Conservation (phyloP, 2,329 filamentous ascomycete species). For the Byssothecium circinans region DNA sequence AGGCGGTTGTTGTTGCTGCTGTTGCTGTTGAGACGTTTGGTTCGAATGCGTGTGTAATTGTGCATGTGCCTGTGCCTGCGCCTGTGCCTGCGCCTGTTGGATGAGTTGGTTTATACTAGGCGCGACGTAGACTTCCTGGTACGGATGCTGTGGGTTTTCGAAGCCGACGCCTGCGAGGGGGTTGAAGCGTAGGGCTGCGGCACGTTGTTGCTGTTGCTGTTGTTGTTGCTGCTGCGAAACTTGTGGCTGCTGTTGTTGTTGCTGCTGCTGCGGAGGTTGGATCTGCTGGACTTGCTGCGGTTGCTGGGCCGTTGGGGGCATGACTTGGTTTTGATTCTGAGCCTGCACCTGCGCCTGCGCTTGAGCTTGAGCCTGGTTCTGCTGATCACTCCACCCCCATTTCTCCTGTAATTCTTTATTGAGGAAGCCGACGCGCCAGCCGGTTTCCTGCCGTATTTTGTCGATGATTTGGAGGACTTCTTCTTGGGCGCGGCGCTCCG, state of each 20-base stretch:
- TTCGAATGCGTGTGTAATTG: conserved; percentile 12
- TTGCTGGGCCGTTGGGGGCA: conserved; percentile 12
- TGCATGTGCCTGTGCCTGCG: conserved; percentile 8
- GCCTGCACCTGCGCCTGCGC: no score
- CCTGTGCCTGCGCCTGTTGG: conserved; percentile 12
- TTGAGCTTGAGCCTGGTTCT: conserved; percentile 9
- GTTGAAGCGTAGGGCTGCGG: conserved; percentile 54
- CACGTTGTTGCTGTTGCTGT: conserved; percentile 13
- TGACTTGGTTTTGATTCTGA: conserved; percentile 7
- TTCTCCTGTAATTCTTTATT: conserved; percentile 70
- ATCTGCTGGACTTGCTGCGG: conserved; percentile 21
- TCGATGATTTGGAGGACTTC: conserved; percentile 79
- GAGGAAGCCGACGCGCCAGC: conserved; percentile 76
- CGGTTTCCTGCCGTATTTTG: conserved; percentile 72
- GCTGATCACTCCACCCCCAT: conserved; percentile 72
- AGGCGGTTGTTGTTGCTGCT: not conserved
- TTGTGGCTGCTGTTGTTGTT: conserved; percentile 27
- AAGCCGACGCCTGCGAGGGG: conserved; percentile 76
- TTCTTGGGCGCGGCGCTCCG: conserved; percentile 70
- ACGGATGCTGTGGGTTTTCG: conserved; percentile 75
- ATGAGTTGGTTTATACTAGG: conserved; percentile 55
- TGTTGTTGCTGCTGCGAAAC: conserved; percentile 9
- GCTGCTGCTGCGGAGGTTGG: conserved; percentile 25
- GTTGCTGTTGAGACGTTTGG: conserved; percentile 4
- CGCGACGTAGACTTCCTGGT: conserved; percentile 77